Evolutionary conservation across 2,329 filamentous ascomycete genomes (phyloP), one percentile per base, ranked within the genome.

Genomic region (Neopestalotiopsis sp.): DNA sequence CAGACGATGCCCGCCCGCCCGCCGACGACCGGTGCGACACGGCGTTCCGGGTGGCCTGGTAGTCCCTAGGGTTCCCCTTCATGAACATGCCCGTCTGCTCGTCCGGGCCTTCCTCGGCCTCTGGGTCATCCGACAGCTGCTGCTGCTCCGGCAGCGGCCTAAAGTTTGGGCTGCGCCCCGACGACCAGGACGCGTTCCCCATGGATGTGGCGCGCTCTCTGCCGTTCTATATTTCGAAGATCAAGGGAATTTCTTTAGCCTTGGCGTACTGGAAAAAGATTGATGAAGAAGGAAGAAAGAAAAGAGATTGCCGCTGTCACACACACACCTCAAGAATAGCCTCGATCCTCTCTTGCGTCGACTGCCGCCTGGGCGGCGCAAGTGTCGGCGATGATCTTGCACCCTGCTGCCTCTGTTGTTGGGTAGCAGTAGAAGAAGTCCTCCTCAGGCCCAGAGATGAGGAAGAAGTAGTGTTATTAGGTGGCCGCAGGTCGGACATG

Each of bases 261-360:
- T 28, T 28, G 24, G 24, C 3, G 24, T 3, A 28, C 24, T 28
- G 24, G 24, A 28, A 28, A 28, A 28, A 4, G 24, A 3, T 28
- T 28, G 24, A 3, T 4, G 24, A 28, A 28, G 24, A 4, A 28
- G 34, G 10, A 38, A 38, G 10, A 38, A 7, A 10, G 34, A 38
- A 38, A 64, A 66, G 62, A 67, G n/a, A 57, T 17, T 17, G 10
- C 28, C 13, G 7, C 34, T 12, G 17, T 9, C 7, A 42, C 32
- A 76, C 82, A 28, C 24, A 74, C 76, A 86, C 84, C 80, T 86
- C 81, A 68, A 86, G 79, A 67, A 86, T 85, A 69, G 81, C 81
- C 70, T 80, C 79, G 71, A 86, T 79, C 66, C 83, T 83, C 67
- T 81, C 81, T 69, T 77, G 79, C 9, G 77, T 79, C 32, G 81